Evolutionary conservation across 2,329 filamentous ascomycete genomes (phyloP), one percentile per base, ranked within the genome.

Genomic region (Calonectria montana): DNA sequence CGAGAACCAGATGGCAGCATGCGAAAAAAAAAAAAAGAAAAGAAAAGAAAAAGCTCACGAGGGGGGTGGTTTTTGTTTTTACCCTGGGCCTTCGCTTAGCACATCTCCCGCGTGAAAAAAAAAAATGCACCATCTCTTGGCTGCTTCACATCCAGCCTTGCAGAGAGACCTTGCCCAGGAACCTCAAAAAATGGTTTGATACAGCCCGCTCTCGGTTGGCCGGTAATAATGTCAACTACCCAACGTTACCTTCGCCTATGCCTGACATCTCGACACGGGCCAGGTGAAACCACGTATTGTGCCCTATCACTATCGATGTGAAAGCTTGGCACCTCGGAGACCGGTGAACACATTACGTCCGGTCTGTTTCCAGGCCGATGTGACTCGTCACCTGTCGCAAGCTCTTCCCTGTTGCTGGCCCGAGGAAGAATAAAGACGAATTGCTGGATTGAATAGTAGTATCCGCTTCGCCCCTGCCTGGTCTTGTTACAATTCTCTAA

Each of bases 231-330:
- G 16, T 25, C 39, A 41, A 45, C n/a, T 35, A 29, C 29, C 31
- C 27, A 62, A 16, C n/a, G 57, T 62, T 62, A 29, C 57, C 37
- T 41, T 62, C 57, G 57, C 25, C 57, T 62, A 45, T 23, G 57
- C 57, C 37, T 45, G 57, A 18, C 37, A 41, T 9, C 27, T 21
- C 7, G 29, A 23, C 57, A 62, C n/a, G 39, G 37, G 23, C 57
- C 57, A 45, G 37, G 9, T 62, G 57, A 62, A 62, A 45, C 37
- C 43, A 35, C 43, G 39, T 41, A 62, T 27, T 27, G 39, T 27
- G 25, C 16, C 55, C 31, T 61, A 39, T 27, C 55, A 12, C 8
- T 62, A 37, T 29, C 25, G 25, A 37, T 43, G 21, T 43, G 57
- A 62, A 41, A 21, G 29, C 39, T 43, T 21, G 39, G 23, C 57